Base-by-base conservation (phyloP, 1,139 yeast species). In the Blastobotrys elegans region DNA sequence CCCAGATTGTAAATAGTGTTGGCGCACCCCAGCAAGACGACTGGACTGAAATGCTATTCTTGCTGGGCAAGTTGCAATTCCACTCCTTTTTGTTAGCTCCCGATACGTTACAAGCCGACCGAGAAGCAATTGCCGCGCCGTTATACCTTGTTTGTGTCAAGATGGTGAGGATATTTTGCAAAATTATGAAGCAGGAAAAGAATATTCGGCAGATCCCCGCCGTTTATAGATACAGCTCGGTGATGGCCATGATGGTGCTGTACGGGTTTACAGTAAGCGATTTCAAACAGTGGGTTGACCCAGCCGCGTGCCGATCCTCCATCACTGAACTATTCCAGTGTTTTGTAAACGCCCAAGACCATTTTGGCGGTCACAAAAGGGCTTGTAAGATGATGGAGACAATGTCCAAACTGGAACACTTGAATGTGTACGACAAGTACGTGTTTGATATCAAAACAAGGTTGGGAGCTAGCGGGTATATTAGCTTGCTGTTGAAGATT, bases 61-160 rank as follows among this genome's bases (percentile, higher is more conserved):
- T 56, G 18, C 27, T 48, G 24, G 53, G 54, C 30, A 56, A 56
- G 42, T 33, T 56, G 4, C 49, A 53, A 13, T 33, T 56, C 21
- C 57, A 56, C 38, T 53, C 56, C 2, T 53, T 56, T 43, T 31
- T 56, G 37, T 43, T 56, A 5, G 39, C 50, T 3, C 58, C 59
- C 5, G 58, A 56, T 31, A 51, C 58, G 2, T 49, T 40, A 17
- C 39, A 39, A 11, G 34, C 35, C 11, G 60, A 56, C 35, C 50
- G 43, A 26, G 40, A 44, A 34, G 47, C 46, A n/a, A 50, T 52
- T 16, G 46, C 50, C 2, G 41, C 55, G 6, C 58, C 60, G 2
- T 32, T 53, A 2, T 54, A 47, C 27, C 42, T 55, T 8, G 52
- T 39, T 13, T 49, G 54, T 40, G 35, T 51, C 26, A 53, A 52